These are phyloP conservation scores for Sugiyamaella boreocaroliniensis DNA, from an alignment of 805 yeast genomes.

Conservation along the genomic window DNA sequence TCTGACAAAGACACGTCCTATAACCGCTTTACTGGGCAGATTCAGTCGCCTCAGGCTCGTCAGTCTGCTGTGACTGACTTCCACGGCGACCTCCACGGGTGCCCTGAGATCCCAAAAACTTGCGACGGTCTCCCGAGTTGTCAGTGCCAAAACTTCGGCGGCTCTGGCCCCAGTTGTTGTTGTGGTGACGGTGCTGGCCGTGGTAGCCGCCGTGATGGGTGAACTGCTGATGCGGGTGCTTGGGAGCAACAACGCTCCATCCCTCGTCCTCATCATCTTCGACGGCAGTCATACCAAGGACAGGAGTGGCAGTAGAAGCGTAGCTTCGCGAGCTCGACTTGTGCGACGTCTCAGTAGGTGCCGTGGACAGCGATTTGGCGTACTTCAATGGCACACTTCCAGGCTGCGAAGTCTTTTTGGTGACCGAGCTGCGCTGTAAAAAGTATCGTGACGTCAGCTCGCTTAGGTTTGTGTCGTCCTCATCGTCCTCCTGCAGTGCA, in stretches of 20 bases:
- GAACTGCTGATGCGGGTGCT: neutral
- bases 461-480: constrained; percentile 4
- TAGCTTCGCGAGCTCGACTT: neutral
- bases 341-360: neutral
- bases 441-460: constrained; percentile 7
- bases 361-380: neutral
- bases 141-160: constrained; percentile 3
- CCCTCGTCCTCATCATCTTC: neutral
- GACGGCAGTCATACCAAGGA: neutral
- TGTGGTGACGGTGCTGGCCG: neutral
- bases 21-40: neutral
- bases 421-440: constrained; percentile 2
- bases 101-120: neutral
- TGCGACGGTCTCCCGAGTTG: neutral
- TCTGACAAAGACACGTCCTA: no score
- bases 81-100: neutral
- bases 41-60: neutral
- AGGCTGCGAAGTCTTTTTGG: neutral
- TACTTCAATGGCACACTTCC: constrained; percentile 3
- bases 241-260: neutral
- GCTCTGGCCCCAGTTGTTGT: neutral
- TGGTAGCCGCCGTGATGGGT: neutral
- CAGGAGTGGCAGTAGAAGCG: neutral
- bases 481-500: constrained; percentile 2
- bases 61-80: neutral